These are phyloP conservation scores for Nannizzia gypsea DNA, from an alignment of 2,329 filamentous ascomycete species.

Conservation along the genomic window DNA sequence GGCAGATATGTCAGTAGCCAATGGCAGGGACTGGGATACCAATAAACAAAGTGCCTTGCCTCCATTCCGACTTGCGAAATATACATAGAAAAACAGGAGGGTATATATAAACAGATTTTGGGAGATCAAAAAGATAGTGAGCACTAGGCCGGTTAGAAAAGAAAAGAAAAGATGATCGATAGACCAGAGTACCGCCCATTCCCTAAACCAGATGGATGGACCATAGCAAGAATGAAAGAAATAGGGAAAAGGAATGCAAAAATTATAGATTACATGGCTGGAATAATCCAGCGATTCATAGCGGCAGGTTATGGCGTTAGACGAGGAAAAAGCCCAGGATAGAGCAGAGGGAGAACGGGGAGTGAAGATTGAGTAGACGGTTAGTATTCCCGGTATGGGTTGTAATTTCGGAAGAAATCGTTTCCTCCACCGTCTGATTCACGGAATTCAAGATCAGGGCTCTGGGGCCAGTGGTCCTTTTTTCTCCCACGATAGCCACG, in stretches of 20 bases:
- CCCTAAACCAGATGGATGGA: neutral
- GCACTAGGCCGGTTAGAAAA: neutral
- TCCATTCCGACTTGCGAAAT: neutral
- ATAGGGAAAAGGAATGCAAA: neutral
- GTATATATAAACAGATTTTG: neutral
- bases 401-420: conserved; percentile 29
- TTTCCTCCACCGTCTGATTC: conserved; percentile 29
- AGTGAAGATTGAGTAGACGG: conserved; percentile 6
- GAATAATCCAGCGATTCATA: neutral
- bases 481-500: conserved; percentile 18
- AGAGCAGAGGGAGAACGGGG: neutral
- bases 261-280: neutral
- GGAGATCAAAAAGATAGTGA: conserved; percentile 3
- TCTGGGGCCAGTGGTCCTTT: conserved; percentile 25
- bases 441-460: conserved; percentile 21
- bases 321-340: neutral
- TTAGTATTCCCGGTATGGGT: conserved; percentile 39
- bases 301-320: neutral
- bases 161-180: conserved; percentile 1
- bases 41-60: neutral
- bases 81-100: conserved; percentile 1
- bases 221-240: neutral
- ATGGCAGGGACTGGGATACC: neutral
- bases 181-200: conserved; percentile 5
- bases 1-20: neutral